A percentile compares a stretch with the other conserved stretches of the same genome.
Evolutionary conservation across 495 filamentous ascomycete genomes (phyloP).

Genomic region (Daldinia decipiens): DNA sequence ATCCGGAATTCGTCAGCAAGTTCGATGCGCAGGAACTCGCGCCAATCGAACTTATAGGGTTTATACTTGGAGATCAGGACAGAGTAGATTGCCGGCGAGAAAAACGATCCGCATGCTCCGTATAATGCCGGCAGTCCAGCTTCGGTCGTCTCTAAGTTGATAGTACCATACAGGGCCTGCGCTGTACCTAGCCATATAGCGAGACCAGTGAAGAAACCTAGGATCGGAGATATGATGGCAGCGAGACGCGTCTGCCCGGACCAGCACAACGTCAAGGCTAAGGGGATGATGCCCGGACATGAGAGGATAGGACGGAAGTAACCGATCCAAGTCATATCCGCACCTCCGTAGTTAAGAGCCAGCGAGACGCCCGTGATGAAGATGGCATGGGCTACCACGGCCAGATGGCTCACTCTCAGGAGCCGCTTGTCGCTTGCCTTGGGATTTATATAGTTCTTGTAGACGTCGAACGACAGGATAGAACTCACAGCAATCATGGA

Average conservation of each 20-base stretch:
- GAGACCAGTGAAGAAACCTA: slow-evolving; percentile 75
- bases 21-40: slow-evolving; percentile 57
- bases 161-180: slow-evolving; percentile 71
- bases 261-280: slow-evolving; percentile 78
- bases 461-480: slow-evolving; percentile 87
- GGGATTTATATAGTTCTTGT: slow-evolving; percentile 66
- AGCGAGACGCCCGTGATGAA: slow-evolving; percentile 79
- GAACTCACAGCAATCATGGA: slow-evolving; percentile 85
- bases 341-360: slow-evolving; percentile 68
- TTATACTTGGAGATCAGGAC: slow-evolving; percentile 56
- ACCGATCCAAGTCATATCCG: slow-evolving; percentile 67
- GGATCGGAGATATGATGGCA: slow-evolving; percentile 71
- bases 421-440: slow-evolving; percentile 71
- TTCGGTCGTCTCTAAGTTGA: slow-evolving; percentile 74
- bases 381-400: slow-evolving; percentile 74
- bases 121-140: slow-evolving; percentile 80
- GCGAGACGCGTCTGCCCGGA: slow-evolving; percentile 75
- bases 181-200: slow-evolving; percentile 85
- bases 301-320: slow-evolving; percentile 84
- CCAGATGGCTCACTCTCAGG: slow-evolving; percentile 77
- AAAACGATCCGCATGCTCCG: slow-evolving; percentile 68
- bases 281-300: slow-evolving; percentile 77
- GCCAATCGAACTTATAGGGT: slow-evolving; percentile 61
- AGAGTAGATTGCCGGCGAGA: slow-evolving; percentile 72
- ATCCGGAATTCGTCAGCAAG: slow-evolving; percentile 63